phyloP scores from a whole-genome alignment of 176 grass and related monocot species.

The Oryza glaberrima region DNA sequence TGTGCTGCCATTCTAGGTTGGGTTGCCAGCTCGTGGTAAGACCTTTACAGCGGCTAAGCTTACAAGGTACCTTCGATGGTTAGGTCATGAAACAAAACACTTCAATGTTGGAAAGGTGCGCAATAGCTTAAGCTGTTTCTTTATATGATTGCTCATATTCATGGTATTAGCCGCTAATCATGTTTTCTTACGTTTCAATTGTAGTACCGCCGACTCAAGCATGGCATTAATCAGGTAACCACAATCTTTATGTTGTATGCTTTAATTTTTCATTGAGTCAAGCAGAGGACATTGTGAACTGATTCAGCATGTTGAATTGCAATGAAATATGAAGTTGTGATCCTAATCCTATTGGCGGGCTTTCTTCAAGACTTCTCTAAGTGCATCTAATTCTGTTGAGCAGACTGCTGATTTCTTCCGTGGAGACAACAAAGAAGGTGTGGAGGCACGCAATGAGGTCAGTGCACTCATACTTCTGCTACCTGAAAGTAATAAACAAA shows the following conservation, averaged over 20 bases:
- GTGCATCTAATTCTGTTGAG: constrained; percentile 48
- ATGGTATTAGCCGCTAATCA: constrained; percentile 37
- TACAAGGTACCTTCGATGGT: constrained; percentile 97
- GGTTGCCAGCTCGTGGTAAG: constrained; percentile 94
- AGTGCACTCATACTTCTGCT: constrained; percentile 35
- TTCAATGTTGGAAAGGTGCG: constrained; percentile 99
- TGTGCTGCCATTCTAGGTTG: constrained; percentile 70
- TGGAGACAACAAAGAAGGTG: constrained; percentile 91
- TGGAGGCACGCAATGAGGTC: constrained; percentile 98
- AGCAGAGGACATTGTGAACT: neutral
- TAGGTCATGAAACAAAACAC: constrained; percentile 99
- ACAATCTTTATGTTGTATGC: neutral
- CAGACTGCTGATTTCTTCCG: constrained; percentile 97
- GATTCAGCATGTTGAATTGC: constrained; percentile 8
- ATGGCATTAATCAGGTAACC: constrained; percentile 91
- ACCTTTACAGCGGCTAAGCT: constrained; percentile 98
- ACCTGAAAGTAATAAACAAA: neutral
- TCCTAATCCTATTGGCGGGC: constrained; percentile 12
- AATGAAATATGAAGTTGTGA: constrained; percentile 9
- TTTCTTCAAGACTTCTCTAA: constrained; percentile 42
- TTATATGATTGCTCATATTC: constrained; percentile 9
- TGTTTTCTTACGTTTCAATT: constrained; percentile 45
- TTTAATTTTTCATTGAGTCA: neutral
- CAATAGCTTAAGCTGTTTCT: constrained; percentile 36
- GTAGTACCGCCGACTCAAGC: constrained; percentile 93